Percentiles rank a stretch among this genome's conserved stretches.
phyloP scores from a whole-genome alignment of 192 early-diverging fungal genomes.

The Jimgerdemannia flammicorona region DNA sequence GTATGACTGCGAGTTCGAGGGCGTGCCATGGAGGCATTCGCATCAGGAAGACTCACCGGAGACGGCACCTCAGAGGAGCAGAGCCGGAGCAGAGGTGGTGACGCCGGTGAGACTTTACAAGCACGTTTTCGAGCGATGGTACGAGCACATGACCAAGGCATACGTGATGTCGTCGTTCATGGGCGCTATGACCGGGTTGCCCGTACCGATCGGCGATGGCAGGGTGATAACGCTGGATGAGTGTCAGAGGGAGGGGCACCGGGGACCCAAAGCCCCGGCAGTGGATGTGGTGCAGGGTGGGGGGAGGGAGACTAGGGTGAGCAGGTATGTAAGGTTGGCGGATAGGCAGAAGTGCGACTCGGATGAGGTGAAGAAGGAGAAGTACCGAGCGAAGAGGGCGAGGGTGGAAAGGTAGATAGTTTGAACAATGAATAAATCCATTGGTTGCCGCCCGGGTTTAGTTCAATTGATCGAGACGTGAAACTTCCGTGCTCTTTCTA shows the following conservation, averaged over 20 bases:
- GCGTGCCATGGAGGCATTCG: conserved; percentile 58
- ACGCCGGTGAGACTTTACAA: conserved; percentile 33
- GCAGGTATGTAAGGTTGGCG: conserved; percentile 15
- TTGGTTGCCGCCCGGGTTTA: no score
- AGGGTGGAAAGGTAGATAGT: background rate
- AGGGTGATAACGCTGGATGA: background rate
- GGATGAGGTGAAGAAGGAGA: conserved; percentile 30
- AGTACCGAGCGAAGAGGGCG: conserved; percentile 22
- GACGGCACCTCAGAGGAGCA: conserved; percentile 13
- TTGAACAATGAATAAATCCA: no score
- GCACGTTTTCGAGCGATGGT: conserved; percentile 45
- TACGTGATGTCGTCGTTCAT: conserved; percentile 43
- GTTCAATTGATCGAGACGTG: no score
- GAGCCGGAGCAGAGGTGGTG: conserved; percentile 21
- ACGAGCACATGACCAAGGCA: conserved; percentile 42
- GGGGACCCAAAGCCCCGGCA: background rate
- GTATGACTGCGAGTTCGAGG: conserved; percentile 78
- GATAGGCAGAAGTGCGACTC: conserved; percentile 28
- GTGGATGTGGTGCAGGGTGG: conserved; percentile 23
- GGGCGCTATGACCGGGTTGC: background rate
- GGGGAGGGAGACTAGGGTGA: conserved; percentile 16
- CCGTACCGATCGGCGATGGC: background rate
- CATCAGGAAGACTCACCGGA: conserved; percentile 18
- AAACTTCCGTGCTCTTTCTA: no score
- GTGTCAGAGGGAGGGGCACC: background rate